Conservation (phyloP, 768 basidiomycete genomes). For the Tricholomella constricta region DNA sequence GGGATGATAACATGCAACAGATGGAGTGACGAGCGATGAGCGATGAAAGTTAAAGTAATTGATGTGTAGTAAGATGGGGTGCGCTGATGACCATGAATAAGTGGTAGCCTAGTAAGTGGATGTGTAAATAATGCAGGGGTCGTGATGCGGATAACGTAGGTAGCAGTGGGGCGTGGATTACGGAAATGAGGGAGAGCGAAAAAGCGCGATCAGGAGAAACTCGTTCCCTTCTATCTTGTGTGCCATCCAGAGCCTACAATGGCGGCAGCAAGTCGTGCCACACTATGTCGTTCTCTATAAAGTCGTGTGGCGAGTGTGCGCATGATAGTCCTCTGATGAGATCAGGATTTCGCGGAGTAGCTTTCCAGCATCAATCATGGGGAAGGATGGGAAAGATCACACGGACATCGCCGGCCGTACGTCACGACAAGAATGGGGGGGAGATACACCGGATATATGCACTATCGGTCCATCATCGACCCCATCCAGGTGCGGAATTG, state of each 20-base stretch:
- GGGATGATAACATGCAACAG: slow-evolving; percentile 5
- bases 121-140: neutral
- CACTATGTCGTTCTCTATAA: neutral
- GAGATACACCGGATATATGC: neutral
- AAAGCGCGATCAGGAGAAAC: neutral
- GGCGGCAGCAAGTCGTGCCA: neutral
- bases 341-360: neutral
- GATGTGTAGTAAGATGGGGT: neutral
- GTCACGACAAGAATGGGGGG: neutral
- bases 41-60: slow-evolving; percentile 1
- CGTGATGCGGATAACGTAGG: neutral
- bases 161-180: no score
- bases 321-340: neutral
- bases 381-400: neutral
- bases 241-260: no score
- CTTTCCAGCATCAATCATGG: neutral
- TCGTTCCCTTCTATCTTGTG: neutral
- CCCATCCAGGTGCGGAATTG: neutral
- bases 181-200: neutral
- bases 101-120: neutral
- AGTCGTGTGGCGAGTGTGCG: neutral
- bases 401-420: neutral
- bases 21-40: slow-evolving; percentile 1
- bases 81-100: neutral
- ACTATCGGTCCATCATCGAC: neutral